Conservation (phyloP, 2,329 filamentous ascomycete genomes). For the Calonectria leucothoes region DNA sequence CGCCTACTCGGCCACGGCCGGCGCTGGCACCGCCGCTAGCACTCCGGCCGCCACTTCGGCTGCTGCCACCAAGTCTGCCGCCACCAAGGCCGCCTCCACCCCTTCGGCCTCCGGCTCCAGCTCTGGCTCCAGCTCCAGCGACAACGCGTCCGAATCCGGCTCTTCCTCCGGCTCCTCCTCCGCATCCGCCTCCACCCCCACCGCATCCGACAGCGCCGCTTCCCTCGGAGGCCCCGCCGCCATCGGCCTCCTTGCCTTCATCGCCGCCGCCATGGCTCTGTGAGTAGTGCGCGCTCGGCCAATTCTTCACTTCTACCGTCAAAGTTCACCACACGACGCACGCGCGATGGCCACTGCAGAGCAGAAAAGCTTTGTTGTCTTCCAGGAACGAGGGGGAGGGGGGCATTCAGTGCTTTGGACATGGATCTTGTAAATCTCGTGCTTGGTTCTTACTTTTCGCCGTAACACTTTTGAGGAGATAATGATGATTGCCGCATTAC, state of each 20-base stretch:
- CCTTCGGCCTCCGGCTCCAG: slow-evolving; percentile 22
- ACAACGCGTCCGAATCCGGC: slow-evolving; percentile 10
- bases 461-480: not conserved
- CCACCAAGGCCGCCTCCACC: slow-evolving; percentile 26
- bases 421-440: not conserved
- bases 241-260: slow-evolving; percentile 45
- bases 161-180: slow-evolving; percentile 20
- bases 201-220: slow-evolving; percentile 23
- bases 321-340: not conserved
- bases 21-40: slow-evolving; percentile 5
- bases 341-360: not conserved
- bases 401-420: not conserved
- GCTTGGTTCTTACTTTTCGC: not conserved
- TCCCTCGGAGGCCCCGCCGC: slow-evolving; percentile 41
- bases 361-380: not conserved
- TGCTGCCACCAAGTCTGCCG: slow-evolving; percentile 11
- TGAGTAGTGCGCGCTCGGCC: slow-evolving; percentile 35
- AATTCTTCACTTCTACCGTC: not conserved
- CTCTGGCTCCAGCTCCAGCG: slow-evolving; percentile 28
- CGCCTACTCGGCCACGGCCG: slow-evolving; percentile 32
- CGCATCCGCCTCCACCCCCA: slow-evolving; percentile 24
- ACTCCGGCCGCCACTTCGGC: not conserved
- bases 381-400: not conserved
- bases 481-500: slow-evolving; percentile 3
- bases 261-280: slow-evolving; percentile 48